These are phyloP conservation scores for Musa acuminata DNA, from an alignment of 176 grass and related monocot species.

Conservation along the genomic window DNA sequence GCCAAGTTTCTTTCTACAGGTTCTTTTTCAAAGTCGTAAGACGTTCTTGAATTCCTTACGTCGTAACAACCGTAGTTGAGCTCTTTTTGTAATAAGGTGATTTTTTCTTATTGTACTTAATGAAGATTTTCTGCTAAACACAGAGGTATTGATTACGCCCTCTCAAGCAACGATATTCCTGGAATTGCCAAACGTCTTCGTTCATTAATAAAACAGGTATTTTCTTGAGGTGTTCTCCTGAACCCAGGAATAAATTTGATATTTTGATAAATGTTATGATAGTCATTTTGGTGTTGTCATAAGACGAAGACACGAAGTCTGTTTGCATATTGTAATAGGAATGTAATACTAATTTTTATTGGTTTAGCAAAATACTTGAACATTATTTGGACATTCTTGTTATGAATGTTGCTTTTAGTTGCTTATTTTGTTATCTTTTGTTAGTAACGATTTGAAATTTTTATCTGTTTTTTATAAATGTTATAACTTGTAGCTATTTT, in stretches of 20 bases:
- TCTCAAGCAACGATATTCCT: conserved; percentile 62
- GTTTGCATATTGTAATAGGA: too few species aligned
- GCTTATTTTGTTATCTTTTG: too few species aligned
- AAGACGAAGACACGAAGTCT: too few species aligned
- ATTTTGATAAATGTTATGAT: not conserved
- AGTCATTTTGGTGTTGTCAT: not conserved
- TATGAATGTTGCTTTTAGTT: too few species aligned
- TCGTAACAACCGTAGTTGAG: not conserved
- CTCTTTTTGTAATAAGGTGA: not conserved
- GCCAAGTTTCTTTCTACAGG: not conserved
- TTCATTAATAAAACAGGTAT: conserved; percentile 53
- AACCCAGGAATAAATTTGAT: not conserved
- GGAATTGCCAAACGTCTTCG: conserved; percentile 38
- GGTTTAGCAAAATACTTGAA: too few species aligned
- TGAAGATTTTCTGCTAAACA: conserved; percentile 13
- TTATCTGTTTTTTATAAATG: too few species aligned
- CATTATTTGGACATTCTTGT: not conserved
- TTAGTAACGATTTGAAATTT: too few species aligned
- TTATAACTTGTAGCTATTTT: not conserved
- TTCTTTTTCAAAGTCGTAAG: not conserved
- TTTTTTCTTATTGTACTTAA: not conserved
- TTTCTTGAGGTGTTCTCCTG: not conserved
- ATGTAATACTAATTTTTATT: not conserved
- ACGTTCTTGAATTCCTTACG: conserved; percentile 1
- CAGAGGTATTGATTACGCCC: conserved; percentile 87